Evolutionary conservation across 1,139 yeast species (phyloP), one percentile per base, ranked within the genome.

Genomic region (Wickerhamomyces sp.): DNA sequence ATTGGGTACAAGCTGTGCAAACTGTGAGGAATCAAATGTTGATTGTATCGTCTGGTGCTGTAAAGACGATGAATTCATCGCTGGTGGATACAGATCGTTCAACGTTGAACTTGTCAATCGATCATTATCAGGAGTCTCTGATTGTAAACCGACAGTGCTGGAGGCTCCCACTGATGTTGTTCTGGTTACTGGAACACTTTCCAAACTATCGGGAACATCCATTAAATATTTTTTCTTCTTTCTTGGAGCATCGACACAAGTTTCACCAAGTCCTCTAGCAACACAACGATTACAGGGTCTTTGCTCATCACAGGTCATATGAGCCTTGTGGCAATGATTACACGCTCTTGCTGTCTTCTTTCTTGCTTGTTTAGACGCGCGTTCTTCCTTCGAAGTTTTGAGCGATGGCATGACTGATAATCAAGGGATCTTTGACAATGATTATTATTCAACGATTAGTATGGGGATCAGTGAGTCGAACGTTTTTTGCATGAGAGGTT

Each of bases 171-270:
- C 16, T 15, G 31, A 16, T 12, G 42, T 20, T 35, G 33, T 16
- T 44, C 31, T 6, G 40, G 39, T 16, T 28, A 36, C 9, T 45
- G 46, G 26, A 47, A 16, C 16, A 9, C 28, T 31, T 9, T 32
- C 35, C n/a, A 44, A 38, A 6, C 37, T 48, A 19, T 57, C 58
- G 2, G 80, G 75, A 1, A 72, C 70, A 44, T 77, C 87, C 22
- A 69, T 68, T 35, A 89, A 59, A 49, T 89, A 89, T 55, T 89
- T 89, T 56, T 87, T 86, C 47, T 75, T 68, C 61, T 89, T 89
- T 33, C 97, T 64, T 1, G 93, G 93, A 5, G 96, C 96, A 62
- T 89, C 96, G 32, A 78, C 76, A 61, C 98, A 89, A 0, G 85
- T 68, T n/a, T 63, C 70, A 4, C 70, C 75, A 20, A 87, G 62